Base-by-base conservation (phyloP, 1,139 yeast species). In the Pichia kudriavzevii region DNA sequence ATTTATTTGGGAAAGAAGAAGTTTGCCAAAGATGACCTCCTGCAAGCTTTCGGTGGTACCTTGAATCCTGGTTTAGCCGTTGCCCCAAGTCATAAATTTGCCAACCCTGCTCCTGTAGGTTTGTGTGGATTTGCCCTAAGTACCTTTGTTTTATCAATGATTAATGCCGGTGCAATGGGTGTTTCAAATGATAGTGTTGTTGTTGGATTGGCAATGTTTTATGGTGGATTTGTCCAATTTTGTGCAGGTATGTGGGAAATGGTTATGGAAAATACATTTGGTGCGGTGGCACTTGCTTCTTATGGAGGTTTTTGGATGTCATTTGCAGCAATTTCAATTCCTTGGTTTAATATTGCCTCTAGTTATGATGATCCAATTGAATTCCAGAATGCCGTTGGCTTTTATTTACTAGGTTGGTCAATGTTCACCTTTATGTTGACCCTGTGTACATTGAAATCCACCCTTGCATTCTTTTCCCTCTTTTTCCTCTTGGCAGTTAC, bases 261-360 rank as follows among this genome's bases (percentile, higher is more conserved):
- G 49, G 79, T 80, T 4, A 41, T 69, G 28, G 94, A 87, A 51
- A 84, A 85, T 64, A 78, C 95, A 37, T 87, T 85, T 66, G 95
- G 94, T 75, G 95, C 85, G 41, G 73, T 83, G 35, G 94, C 94
- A 3, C 68, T 85, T 41, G 62, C 79, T 17, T 79, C 93, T 6
- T 87, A 66, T 55, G 95, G 94, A 43, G 94, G 91, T 1, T 87
- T 85, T 61, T 87, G 96, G 96, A 67, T 83, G 58, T 67, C 88
- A 28, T 72, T 58, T 47, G 81, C 73, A 60, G 88, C 91, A 19
- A 69, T 87, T 42, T 66, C 73, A 44, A 74, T 79, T 38, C 75
- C 79, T 24, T 69, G 80, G 52, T 87, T 87, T 59, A 88, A 91
- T 31, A 80, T 87, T 43, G 62, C 65, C 4, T 77, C 72, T 48